Evolutionary conservation across 176 grass and related monocot species (phyloP).

Genomic region (Chloris gayana): DNA sequence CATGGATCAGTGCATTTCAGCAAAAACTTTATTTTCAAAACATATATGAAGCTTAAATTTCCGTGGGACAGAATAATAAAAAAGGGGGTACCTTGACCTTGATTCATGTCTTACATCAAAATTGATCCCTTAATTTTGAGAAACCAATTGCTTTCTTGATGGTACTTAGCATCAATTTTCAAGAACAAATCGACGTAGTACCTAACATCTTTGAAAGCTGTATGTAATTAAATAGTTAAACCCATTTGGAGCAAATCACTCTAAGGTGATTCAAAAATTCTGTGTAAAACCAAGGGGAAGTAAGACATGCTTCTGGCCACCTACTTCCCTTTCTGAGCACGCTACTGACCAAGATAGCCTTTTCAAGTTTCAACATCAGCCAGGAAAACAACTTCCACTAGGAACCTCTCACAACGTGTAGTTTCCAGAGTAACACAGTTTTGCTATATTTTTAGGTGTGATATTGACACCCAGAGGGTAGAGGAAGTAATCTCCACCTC

Average conservation of each 20-base stretch:
- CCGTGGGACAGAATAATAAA: neutral
- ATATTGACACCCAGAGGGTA: conserved; percentile 14
- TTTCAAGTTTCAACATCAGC: conserved; percentile 41
- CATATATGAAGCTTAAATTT: neutral
- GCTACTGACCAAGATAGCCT: conserved; percentile 48
- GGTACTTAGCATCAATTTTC: neutral
- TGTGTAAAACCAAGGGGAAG: neutral
- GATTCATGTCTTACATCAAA: neutral
- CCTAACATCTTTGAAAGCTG: conserved; percentile 24
- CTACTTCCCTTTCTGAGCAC: conserved; percentile 32
- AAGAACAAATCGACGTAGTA: conserved; percentile 20
- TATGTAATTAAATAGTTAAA: neutral
- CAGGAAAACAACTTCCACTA: conserved; percentile 36
- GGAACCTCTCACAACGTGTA: conserved; percentile 11
- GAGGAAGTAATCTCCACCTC: conserved; percentile 26
- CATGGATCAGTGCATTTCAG: neutral
- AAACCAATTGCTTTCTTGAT: neutral
- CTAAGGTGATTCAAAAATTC: neutral
- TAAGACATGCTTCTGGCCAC: conserved; percentile 24
- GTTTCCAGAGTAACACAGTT: conserved; percentile 1
- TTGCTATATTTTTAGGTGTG: neutral
- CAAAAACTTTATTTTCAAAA: neutral
- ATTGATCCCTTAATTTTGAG: neutral
- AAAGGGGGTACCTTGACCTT: neutral
- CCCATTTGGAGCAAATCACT: too few relatives aligned